These are phyloP conservation scores for Buxus sempervirens DNA, from an alignment of 164 flowering plant species.

Conservation along the genomic window DNA sequence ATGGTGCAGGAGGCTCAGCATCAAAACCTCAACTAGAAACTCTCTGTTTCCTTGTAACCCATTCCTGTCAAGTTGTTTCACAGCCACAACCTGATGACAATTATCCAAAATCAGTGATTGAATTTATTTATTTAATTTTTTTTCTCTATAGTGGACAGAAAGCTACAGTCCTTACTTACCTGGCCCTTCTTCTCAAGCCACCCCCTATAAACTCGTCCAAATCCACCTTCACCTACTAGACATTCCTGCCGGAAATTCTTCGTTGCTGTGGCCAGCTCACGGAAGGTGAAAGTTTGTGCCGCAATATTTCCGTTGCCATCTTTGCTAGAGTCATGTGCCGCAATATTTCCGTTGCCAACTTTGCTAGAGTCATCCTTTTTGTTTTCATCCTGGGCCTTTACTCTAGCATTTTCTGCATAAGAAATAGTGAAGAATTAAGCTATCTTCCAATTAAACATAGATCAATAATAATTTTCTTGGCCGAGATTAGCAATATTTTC, in stretches of 20 bases:
- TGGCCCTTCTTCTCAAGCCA: constrained; percentile 23
- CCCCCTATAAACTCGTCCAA: constrained; percentile 38
- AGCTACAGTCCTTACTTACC: constrained; percentile 14
- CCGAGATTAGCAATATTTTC: not conserved
- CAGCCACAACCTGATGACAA: constrained; percentile 27
- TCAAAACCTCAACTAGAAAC: constrained; percentile 35
- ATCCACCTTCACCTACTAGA: constrained; percentile 35
- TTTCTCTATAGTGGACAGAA: too few relatives aligned
- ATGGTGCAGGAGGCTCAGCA: constrained; percentile 36
- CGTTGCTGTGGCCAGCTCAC: constrained; percentile 35
- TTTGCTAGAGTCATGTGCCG: constrained; percentile 17
- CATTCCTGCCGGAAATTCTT: constrained; percentile 29
- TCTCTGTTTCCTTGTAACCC: constrained; percentile 38
- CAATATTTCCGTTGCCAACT: constrained; percentile 11
- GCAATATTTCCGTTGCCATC: constrained; percentile 14
- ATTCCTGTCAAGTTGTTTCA: constrained; percentile 37
- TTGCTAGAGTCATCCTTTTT: not conserved
- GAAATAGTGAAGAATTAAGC: not conserved
- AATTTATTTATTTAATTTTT: too few relatives aligned
- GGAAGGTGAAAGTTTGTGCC: constrained; percentile 29
- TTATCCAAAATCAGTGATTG: constrained; percentile 1
- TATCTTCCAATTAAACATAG: not conserved
- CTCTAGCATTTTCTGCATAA: not conserved
- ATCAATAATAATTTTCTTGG: not conserved
- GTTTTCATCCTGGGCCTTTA: not conserved